These are phyloP conservation scores for Ajuga chamaepitys DNA, from an alignment of 257 asterid species.

Conservation along the genomic window DNA sequence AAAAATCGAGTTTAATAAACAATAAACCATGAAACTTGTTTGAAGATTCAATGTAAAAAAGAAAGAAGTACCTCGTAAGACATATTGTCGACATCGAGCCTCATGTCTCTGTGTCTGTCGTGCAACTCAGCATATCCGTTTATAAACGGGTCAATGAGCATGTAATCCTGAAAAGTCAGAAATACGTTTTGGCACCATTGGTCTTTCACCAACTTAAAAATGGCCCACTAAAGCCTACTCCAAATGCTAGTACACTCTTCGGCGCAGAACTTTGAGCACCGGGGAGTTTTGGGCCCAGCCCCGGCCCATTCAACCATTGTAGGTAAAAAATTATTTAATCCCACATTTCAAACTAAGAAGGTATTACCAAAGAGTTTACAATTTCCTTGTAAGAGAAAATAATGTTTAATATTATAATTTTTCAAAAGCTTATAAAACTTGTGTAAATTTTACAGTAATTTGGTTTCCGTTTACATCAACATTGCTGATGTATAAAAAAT, in stretches of 20 bases:
- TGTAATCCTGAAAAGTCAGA: conserved; percentile 44
- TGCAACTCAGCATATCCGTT: conserved; percentile 52
- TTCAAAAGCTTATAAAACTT: neutral
- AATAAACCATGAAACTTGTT: neutral
- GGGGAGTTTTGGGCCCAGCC: too few relatives aligned
- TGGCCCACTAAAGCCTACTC: too few relatives aligned
- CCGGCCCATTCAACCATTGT: too few relatives aligned
- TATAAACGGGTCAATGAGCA: conserved; percentile 56
- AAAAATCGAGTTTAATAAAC: neutral
- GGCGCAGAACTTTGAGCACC: neutral
- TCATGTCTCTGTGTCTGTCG: conserved; percentile 82
- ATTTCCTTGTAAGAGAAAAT: neutral
- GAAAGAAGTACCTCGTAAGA: conserved; percentile 68
- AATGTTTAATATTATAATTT: neutral
- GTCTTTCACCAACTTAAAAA: neutral
- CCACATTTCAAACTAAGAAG: neutral
- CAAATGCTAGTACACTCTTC: neutral
- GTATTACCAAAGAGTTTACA: neutral
- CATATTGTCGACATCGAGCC: conserved; percentile 94
- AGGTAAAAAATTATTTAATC: neutral
- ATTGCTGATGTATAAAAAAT: neutral
- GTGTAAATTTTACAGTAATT: neutral
- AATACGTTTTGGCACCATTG: neutral
- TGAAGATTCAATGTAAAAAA: neutral
- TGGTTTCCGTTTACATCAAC: neutral